phyloP scores from a whole-genome alignment of 2,329 filamentous ascomycete genomes.

The Paecilomyces variotii region DNA sequence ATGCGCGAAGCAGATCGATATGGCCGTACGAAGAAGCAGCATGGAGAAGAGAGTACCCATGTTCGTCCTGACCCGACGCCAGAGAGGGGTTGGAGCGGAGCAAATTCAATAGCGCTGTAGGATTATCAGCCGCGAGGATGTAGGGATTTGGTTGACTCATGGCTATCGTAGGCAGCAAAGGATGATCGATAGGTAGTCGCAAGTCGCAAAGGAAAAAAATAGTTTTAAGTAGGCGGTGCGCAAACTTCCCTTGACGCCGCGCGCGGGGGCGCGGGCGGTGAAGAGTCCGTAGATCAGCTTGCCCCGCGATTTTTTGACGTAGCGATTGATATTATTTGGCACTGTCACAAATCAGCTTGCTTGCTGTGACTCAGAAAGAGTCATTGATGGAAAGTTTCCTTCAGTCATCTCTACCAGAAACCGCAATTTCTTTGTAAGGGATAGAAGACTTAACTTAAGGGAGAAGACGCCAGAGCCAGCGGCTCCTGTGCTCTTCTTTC shows the following conservation, averaged over 20 bases:
- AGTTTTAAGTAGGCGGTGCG: not conserved
- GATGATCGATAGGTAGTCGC: not conserved
- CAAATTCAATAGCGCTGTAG: slow-evolving; percentile 62
- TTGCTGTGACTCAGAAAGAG: not conserved
- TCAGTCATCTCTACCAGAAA: not conserved
- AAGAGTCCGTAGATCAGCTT: not conserved
- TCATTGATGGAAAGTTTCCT: not conserved
- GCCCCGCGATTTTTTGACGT: not conserved
- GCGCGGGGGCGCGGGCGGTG: not conserved
- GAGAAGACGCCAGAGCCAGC: slow-evolving; percentile 2
- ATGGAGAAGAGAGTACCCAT: slow-evolving; percentile 91
- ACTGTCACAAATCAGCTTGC: not conserved
- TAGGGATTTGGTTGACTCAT: slow-evolving; percentile 53
- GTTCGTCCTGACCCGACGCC: slow-evolving; percentile 72
- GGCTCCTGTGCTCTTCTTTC: slow-evolving; percentile 1
- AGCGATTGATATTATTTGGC: not conserved
- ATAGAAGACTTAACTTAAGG: not conserved
- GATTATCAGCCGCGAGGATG: slow-evolving; percentile 75
- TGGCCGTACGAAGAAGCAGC: slow-evolving; percentile 91
- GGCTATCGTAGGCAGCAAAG: slow-evolving; percentile 3
- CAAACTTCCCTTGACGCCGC: not conserved
- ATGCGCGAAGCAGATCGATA: slow-evolving; percentile 63
- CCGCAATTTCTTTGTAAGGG: not conserved
- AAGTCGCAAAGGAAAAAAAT: not conserved
- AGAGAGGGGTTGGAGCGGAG: slow-evolving; percentile 67